Base-by-base conservation (phyloP, 2,329 filamentous ascomycete genomes). In the Diaporthe eres region DNA sequence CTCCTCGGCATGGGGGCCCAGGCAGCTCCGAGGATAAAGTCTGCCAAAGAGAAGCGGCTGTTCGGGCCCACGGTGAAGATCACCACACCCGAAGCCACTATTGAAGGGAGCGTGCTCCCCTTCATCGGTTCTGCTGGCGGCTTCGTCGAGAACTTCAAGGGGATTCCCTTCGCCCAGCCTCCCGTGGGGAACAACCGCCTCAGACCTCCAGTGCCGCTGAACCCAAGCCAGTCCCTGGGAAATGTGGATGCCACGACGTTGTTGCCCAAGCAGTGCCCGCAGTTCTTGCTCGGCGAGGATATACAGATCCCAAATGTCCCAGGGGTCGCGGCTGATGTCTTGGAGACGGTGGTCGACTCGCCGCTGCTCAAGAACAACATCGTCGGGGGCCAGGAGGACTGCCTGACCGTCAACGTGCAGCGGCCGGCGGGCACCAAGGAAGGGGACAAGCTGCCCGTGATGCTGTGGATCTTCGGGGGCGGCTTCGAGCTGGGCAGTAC, bases 151-250 rank as follows among this genome's bases (percentile, higher is more conserved):
- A 90, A 87, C 37, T 96, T 94, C 85, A 91, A 89, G 73, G 94
- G 92, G 31, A 94, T 97, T 74, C 94, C 94, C 3, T 97, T 92
- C 80, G 94, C 94, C 3, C 86, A 94, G 77, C 89, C 93, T 1
- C 94, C 94, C 0, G 87, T 89, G 0, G 93, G 92, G 0, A 82
- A 86, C 3, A 86, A 95, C 37, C 91, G 94, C 17, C 88, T 97
- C 42, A 92, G 90, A 80, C 92, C 93, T 10, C 94, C 94, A 1
- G 88, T 91, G 80, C 86, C 88, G 8, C 84, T 94, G 22, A 90
- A 87, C 10, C 83, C 85, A 8, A 79, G 87, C 0, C 83, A 94
- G 0, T 93, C 93, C 1, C 92, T 87, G 0, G 67, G 72, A 19
- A 86, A 93, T 47, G 87, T 91, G 47, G 93, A 91, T 0, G 91